Percentiles rank a stretch among this genome's conserved stretches.
phyloP scores from a whole-genome alignment of 1,284 basidiomycete species.

The Porphyrellus sp. region DNA sequence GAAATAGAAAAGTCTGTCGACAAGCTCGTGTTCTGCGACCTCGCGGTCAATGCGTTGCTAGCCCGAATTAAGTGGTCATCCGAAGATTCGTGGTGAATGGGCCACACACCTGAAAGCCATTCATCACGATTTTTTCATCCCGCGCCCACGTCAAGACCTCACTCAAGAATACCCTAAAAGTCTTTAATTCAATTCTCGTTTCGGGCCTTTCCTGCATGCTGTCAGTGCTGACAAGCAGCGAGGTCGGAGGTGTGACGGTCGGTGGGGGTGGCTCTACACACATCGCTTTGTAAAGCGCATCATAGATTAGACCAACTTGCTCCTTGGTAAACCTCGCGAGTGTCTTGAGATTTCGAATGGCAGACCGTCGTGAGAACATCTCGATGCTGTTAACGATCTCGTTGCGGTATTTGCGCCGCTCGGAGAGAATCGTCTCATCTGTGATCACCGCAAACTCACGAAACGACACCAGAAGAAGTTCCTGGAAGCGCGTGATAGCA shows the following conservation, averaged over 20 bases:
- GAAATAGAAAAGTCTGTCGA: conserved; percentile 81
- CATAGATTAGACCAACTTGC: conserved; percentile 87
- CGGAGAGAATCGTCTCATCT: conserved; percentile 89
- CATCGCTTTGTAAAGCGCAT: conserved; percentile 86
- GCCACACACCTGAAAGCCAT: conserved; percentile 77
- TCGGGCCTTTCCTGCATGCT: conserved; percentile 77
- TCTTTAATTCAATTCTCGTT: conserved; percentile 82
- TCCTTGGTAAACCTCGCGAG: conserved; percentile 86
- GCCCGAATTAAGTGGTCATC: conserved; percentile 19
- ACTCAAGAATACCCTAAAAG: conserved; percentile 88
- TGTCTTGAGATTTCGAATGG: conserved; percentile 84
- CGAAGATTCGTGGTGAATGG: not conserved
- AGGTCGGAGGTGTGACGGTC: conserved; percentile 44
- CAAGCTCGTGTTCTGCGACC: conserved; percentile 80
- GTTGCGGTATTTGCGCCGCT: conserved; percentile 83
- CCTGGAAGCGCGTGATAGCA: conserved; percentile 97
- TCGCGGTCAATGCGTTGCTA: conserved; percentile 79
- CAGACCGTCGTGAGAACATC: conserved; percentile 92
- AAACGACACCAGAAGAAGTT: conserved; percentile 93
- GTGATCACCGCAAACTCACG: conserved; percentile 97
- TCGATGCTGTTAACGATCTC: conserved; percentile 96
- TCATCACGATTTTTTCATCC: conserved; percentile 90
- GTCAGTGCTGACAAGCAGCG: conserved; percentile 53
- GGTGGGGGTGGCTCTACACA: conserved; percentile 71
- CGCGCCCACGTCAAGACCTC: conserved; percentile 96